Evolutionary conservation across 2,329 filamentous ascomycete genomes (phyloP).

Genomic region (Mariannaea elegans): DNA sequence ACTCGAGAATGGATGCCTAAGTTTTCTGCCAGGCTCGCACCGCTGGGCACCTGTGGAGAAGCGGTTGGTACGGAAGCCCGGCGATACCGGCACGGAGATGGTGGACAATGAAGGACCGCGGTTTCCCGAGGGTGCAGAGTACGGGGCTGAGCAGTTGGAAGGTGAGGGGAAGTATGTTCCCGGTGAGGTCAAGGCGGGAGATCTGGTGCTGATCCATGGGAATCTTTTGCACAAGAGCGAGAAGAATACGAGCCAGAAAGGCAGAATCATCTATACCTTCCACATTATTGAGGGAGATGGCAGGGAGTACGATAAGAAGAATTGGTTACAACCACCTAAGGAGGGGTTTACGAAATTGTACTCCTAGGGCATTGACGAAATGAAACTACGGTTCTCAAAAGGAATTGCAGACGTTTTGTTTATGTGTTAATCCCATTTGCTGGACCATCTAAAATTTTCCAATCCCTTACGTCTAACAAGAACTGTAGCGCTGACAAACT

Average conservation of each 20-base stretch:
- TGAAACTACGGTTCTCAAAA: not conserved
- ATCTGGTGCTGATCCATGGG: conserved; percentile 92
- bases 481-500: conserved; percentile 18
- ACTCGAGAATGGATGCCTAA: conserved; percentile 85
- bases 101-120: conserved; percentile 70
- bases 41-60: conserved; percentile 73
- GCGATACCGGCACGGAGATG: conserved; percentile 71
- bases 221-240: conserved; percentile 97
- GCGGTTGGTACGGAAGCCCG: conserved; percentile 76
- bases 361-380: conserved; percentile 33
- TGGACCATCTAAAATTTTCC: conserved; percentile 8
- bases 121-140: conserved; percentile 67
- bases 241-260: conserved; percentile 85
- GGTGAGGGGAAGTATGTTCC: conserved; percentile 68
- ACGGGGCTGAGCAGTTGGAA: conserved; percentile 54
- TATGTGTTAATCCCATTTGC: conserved; percentile 5
- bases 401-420: too few relatives aligned
- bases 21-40: conserved; percentile 86
- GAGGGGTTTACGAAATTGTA: conserved; percentile 80
- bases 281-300: conserved; percentile 89
- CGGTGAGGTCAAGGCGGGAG: conserved; percentile 89
- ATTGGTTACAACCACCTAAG: conserved; percentile 90
- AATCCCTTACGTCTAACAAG: conserved; percentile 15
- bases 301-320: conserved; percentile 80
- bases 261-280: conserved; percentile 96